phyloP scores from a whole-genome alignment of 345 rosid species.

The Arabidopsis suecica region DNA sequence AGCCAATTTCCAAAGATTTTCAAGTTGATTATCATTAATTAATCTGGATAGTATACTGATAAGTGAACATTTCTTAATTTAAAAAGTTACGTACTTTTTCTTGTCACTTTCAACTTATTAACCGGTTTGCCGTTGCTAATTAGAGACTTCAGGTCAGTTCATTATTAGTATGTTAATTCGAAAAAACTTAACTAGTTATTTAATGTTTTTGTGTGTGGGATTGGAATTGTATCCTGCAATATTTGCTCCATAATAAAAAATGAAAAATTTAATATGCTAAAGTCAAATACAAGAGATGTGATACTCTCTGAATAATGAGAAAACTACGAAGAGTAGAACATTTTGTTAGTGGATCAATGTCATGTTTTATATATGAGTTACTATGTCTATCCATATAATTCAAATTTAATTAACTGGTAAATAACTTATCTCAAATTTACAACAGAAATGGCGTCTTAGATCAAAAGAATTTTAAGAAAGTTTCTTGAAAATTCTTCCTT shows the following conservation, averaged over 20 bases:
- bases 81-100: not conserved
- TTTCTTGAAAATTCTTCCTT: not conserved
- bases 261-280: not conserved
- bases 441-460: not conserved
- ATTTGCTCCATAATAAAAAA: not conserved
- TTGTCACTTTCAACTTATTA: not conserved
- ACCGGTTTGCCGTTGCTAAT: not conserved
- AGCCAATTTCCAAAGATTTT: not conserved
- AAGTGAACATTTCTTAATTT: not conserved
- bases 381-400: not conserved
- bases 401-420: too few relatives aligned
- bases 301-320: not conserved
- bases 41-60: constrained; percentile 8
- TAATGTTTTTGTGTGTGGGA: not conserved
- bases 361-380: not conserved
- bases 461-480: not conserved
- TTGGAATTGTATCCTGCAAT: not conserved
- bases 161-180: not conserved
- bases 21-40: not conserved
- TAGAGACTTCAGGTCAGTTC: not conserved
- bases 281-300: not conserved
- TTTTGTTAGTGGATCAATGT: not conserved
- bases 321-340: not conserved
- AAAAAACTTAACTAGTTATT: not conserved
- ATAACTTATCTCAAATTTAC: not conserved